A percentile compares a stretch with the other conserved stretches of the same genome.
Conservation (phyloP, 1,139 yeast species). For the Protomyces macrosporus region DNA sequence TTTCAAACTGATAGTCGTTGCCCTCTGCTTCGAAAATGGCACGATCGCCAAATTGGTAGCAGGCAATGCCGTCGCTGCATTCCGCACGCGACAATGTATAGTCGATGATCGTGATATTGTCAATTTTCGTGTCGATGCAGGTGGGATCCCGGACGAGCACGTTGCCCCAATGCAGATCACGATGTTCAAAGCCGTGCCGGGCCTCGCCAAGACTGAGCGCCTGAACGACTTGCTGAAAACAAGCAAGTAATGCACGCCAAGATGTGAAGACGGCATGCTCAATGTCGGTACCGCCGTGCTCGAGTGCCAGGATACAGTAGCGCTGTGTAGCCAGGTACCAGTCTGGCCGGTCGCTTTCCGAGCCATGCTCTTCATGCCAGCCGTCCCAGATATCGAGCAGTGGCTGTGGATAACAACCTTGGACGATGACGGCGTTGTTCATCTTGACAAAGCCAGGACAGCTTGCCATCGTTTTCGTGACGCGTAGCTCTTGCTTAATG, state of each 20-base stretch:
- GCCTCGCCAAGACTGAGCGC: conserved; percentile 50
- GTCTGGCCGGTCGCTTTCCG: conserved; percentile 40
- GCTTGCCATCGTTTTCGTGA: conserved; percentile 41
- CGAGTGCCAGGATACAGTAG: conserved; percentile 46
- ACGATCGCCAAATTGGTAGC: conserved; percentile 46
- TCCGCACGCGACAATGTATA: conserved; percentile 50
- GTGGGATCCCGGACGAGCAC: conserved; percentile 38
- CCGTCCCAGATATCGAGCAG: conserved; percentile 47
- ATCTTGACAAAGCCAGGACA: conserved; percentile 46
- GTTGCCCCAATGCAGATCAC: conserved; percentile 65
- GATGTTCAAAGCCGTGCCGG: conserved; percentile 54
- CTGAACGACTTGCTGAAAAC: conserved; percentile 52
- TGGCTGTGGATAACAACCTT: conserved; percentile 45
- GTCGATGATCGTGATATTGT: conserved; percentile 51
- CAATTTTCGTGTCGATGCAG: conserved; percentile 26
- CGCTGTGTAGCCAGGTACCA: conserved; percentile 41
- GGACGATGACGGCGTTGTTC: conserved; percentile 44
- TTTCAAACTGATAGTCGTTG: conserved; percentile 49
- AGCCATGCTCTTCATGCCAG: conserved; percentile 36
- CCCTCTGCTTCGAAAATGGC: conserved; percentile 48
- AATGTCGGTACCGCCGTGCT: conserved; percentile 48
- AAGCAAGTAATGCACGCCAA: conserved; percentile 51
- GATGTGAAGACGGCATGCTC: conserved; percentile 44
- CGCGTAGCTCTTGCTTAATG: conserved; percentile 47
- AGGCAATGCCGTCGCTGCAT: conserved; percentile 35